These are phyloP conservation scores for Diaporthe capsici DNA, from an alignment of 2,329 filamentous ascomycete genomes.

Conservation along the genomic window DNA sequence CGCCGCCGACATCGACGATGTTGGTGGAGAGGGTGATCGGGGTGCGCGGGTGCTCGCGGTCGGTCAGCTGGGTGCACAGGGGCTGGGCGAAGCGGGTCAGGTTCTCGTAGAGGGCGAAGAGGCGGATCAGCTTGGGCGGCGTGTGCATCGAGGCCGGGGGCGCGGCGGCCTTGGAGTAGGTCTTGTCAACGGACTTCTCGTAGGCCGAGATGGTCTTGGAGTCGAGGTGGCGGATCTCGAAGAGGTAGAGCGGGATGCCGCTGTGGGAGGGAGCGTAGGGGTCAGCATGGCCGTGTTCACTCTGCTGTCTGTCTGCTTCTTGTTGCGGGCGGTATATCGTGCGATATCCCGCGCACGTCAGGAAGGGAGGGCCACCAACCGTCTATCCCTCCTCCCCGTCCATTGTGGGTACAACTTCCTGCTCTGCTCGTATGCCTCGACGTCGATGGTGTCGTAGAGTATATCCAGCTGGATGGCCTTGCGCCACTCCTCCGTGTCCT, in stretches of 20 bases:
- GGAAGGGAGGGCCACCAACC: conserved; percentile 45
- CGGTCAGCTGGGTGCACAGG: conserved; percentile 80
- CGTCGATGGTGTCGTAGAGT: conserved; percentile 88
- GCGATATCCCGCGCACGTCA: not conserved
- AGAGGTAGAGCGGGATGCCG: conserved; percentile 93
- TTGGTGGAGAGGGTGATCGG: conserved; percentile 94
- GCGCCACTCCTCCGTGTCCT: conserved; percentile 90
- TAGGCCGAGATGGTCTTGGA: conserved; percentile 85
- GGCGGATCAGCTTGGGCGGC: conserved; percentile 81
- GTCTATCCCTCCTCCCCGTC: conserved; percentile 88
- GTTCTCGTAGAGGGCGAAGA: conserved; percentile 96
- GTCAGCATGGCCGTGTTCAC: not conserved
- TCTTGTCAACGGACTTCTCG: conserved; percentile 75
- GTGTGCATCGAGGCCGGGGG: conserved; percentile 73
- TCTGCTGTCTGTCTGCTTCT: not conserved
- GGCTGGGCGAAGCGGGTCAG: conserved; percentile 89
- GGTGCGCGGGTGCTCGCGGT: conserved; percentile 81
- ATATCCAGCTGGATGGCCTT: conserved; percentile 82
- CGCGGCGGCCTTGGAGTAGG: conserved; percentile 67
- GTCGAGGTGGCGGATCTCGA: conserved; percentile 87
- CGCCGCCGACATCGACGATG: conserved; percentile 91
- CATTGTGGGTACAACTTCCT: conserved; percentile 91
- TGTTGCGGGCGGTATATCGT: not conserved
- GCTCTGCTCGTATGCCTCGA: conserved; percentile 86
- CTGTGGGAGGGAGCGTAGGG: conserved; percentile 55